Percentiles rank a stretch among this genome's conserved stretches.
Evolutionary conservation across 2,329 filamentous ascomycete genomes (phyloP).

Genomic region (Dothiorella sarmentorum): DNA sequence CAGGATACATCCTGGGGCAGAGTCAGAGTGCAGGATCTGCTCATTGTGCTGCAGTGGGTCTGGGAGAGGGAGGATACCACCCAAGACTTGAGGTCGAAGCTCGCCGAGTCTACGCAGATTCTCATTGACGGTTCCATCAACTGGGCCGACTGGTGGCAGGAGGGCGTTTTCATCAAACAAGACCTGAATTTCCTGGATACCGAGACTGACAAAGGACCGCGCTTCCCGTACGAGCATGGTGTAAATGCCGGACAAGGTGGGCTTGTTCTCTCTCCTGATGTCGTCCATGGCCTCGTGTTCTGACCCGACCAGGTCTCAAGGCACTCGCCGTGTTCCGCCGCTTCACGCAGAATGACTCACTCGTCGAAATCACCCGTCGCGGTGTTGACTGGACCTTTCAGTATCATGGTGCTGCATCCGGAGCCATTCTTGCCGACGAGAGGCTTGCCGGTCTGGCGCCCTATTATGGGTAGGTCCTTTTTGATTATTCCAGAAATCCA

Average conservation of each 20-base stretch:
- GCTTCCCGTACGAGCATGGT: slow-evolving; percentile 24
- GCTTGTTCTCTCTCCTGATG: not conserved
- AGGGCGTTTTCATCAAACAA: slow-evolving; percentile 25
- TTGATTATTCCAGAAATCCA: not conserved
- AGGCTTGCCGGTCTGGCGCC: slow-evolving; percentile 45
- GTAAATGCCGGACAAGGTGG: slow-evolving; percentile 28
- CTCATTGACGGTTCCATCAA: slow-evolving; percentile 36
- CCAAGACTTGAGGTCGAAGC: slow-evolving; percentile 19
- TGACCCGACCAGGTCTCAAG: slow-evolving; percentile 42
- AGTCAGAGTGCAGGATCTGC: slow-evolving; percentile 39
- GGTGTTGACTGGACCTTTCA: slow-evolving; percentile 48
- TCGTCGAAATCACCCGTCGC: slow-evolving; percentile 39
- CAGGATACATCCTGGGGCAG: slow-evolving; percentile 15
- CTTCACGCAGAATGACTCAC: slow-evolving; percentile 43
- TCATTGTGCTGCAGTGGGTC: slow-evolving; percentile 48
- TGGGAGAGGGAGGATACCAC: slow-evolving; percentile 33
- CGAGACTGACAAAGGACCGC: slow-evolving; percentile 22
- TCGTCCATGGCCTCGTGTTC: no score
- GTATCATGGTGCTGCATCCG: slow-evolving; percentile 49
- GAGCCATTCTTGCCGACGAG: slow-evolving; percentile 51
- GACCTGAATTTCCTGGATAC: slow-evolving; percentile 27
- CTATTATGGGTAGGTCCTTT: slow-evolving; percentile 26
- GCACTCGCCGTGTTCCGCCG: slow-evolving; percentile 45
- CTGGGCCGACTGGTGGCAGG: slow-evolving; percentile 33
- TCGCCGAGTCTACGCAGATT: slow-evolving; percentile 45